These are phyloP conservation scores for Elsinoe australis DNA, from an alignment of 2,329 filamentous ascomycete species.

Conservation along the genomic window DNA sequence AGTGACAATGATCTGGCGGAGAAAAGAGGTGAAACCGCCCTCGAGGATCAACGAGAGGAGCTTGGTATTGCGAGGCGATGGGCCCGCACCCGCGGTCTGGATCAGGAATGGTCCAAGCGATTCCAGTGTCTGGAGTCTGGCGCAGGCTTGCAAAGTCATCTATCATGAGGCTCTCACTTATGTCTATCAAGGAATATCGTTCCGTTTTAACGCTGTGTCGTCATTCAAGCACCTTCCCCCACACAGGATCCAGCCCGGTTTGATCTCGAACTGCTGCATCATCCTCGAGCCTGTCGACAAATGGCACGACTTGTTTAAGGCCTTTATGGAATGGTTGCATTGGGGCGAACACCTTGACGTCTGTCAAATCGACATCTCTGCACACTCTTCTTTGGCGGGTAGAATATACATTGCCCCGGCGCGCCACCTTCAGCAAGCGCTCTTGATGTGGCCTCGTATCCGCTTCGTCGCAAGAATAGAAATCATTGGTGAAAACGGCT, in stretches of 20 bases:
- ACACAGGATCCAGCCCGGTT: background rate
- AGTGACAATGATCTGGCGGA: too few species aligned
- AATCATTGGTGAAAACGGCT: too few species aligned
- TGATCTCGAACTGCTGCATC: too few species aligned
- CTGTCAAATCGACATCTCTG: background rate
- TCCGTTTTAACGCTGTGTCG: too few species aligned
- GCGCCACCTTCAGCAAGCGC: background rate
- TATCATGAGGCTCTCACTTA: background rate
- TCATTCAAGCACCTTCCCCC: background rate
- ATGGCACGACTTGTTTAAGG: background rate
- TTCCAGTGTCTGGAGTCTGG: background rate
- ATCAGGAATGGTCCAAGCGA: too few species aligned
- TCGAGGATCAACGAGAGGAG: too few species aligned
- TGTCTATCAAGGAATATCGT: background rate
- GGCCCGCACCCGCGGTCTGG: too few species aligned
- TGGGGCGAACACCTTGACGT: background rate
- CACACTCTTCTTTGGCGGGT: background rate
- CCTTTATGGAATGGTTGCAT: background rate
- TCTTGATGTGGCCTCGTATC: too few species aligned
- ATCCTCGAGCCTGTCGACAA: too few species aligned
- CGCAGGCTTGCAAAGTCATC: background rate
- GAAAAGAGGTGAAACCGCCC: too few species aligned
- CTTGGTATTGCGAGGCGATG: too few species aligned
- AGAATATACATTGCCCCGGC: background rate
- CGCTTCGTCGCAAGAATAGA: too few species aligned